phyloP scores from a whole-genome alignment of 2,329 filamentous ascomycete genomes.

The Neonectria magnoliae region DNA sequence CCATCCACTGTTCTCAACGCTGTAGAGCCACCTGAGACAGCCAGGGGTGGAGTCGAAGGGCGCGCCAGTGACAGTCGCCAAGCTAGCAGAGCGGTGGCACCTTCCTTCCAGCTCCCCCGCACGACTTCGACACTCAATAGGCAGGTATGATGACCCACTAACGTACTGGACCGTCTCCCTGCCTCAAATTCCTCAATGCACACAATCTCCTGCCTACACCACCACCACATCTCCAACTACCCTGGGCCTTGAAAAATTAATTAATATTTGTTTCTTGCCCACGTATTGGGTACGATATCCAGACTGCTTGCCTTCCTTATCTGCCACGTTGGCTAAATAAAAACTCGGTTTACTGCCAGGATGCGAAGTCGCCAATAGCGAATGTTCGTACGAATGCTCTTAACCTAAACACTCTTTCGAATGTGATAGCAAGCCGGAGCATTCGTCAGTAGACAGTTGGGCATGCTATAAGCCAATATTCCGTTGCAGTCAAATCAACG shows the following conservation, averaged over 20 bases:
- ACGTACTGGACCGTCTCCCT: neutral
- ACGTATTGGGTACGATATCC: neutral
- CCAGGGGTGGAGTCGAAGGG: neutral
- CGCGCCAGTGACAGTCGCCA: neutral
- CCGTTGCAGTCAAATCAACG: neutral
- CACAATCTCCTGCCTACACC: slow-evolving; percentile 13
- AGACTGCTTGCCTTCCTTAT: neutral
- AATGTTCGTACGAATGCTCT: neutral
- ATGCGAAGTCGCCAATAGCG: neutral
- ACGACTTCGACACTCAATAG: slow-evolving; percentile 9
- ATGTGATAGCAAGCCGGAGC: neutral
- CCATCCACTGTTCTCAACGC: slow-evolving; percentile 13
- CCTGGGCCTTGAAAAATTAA: slow-evolving; percentile 6
- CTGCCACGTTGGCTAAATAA: neutral
- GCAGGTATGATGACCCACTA: neutral
- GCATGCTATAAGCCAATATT: neutral
- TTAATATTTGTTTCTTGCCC: slow-evolving; percentile 19
- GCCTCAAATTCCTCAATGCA: neutral
- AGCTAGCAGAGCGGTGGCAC: slow-evolving; percentile 15
- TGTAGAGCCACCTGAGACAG: slow-evolving; percentile 24
- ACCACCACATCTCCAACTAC: slow-evolving; percentile 16
- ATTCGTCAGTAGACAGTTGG: neutral
- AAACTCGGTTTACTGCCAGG: neutral
- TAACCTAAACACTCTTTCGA: neutral
- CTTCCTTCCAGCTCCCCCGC: slow-evolving; percentile 13